Conservation (phyloP, 805 yeast genomes). For the Candida awuae region DNA sequence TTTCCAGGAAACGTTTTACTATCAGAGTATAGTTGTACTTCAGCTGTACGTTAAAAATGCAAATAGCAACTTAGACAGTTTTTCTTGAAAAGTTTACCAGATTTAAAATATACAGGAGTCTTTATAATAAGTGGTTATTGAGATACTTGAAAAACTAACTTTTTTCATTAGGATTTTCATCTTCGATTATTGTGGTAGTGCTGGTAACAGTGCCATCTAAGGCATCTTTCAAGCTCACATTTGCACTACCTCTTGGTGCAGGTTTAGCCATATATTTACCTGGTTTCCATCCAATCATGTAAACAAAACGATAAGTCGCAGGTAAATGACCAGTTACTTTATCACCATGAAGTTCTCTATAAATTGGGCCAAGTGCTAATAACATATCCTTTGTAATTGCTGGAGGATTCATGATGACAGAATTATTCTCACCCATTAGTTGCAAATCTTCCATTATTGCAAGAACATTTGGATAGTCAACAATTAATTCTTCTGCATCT, state of each 20-base stretch:
- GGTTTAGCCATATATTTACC: constrained; percentile 65
- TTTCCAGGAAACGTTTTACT: too few species aligned
- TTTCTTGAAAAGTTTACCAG: too few species aligned
- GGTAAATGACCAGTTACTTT: constrained; percentile 48
- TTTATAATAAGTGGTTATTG: too few species aligned
- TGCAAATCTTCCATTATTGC: constrained; percentile 65
- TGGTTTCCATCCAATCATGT: constrained; percentile 87
- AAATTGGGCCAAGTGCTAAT: constrained; percentile 71
- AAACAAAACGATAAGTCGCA: constrained; percentile 69
- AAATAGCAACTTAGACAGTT: too few species aligned
- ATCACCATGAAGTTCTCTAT: constrained; percentile 63
- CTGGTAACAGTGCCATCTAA: constrained; percentile 22
- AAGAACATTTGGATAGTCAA: constrained; percentile 65
- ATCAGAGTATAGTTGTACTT: too few species aligned
- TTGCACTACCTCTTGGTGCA: constrained; percentile 62
- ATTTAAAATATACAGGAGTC: too few species aligned
- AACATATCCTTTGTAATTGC: constrained; percentile 53
- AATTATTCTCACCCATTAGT: constrained; percentile 79
- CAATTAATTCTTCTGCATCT: constrained; percentile 76
- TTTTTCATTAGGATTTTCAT: constrained; percentile 5
- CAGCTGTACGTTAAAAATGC: too few species aligned
- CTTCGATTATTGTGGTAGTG: constrained; percentile 15
- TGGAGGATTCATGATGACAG: constrained; percentile 32
- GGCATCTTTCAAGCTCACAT: constrained; percentile 59
- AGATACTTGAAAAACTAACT: too few species aligned